Conservation (phyloP, 306 rosid species). For the Nissolia schottii region DNA sequence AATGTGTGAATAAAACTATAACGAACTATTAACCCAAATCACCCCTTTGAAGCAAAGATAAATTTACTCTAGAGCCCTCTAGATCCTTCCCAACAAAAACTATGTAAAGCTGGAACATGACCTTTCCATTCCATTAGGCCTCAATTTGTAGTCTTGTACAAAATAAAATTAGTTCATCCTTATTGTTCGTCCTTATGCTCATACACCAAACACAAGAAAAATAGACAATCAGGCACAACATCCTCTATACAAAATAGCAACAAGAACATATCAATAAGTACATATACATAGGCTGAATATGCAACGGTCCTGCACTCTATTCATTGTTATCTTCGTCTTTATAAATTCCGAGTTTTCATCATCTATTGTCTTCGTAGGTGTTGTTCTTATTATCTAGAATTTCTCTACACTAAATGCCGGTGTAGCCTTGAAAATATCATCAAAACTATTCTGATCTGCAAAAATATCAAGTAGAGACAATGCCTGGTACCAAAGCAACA, state of each 20-base stretch:
- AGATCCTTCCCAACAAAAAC: background rate
- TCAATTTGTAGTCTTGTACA: slow-evolving; percentile 13
- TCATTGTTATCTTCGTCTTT: background rate
- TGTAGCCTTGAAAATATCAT: slow-evolving; percentile 33
- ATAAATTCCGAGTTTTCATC: slow-evolving; percentile 4
- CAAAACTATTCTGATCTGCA: slow-evolving; percentile 54
- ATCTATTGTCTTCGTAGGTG: background rate
- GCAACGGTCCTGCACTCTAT: slow-evolving; percentile 11
- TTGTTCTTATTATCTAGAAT: slow-evolving; percentile 9
- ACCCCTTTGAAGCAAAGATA: background rate
- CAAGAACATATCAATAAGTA: background rate
- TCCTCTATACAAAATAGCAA: slow-evolving; percentile 32
- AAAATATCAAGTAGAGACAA: slow-evolving; percentile 82
- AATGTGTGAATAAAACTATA: background rate
- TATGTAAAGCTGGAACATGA: background rate
- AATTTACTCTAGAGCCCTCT: background rate
- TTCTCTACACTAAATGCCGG: slow-evolving; percentile 29
- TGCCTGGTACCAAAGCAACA: slow-evolving; percentile 46
- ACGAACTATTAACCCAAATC: background rate
- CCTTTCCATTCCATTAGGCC: background rate
- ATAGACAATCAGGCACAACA: slow-evolving; percentile 24
- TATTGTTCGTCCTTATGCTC: slow-evolving; percentile 17
- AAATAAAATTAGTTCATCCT: background rate
- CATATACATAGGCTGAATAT: slow-evolving; percentile 17
- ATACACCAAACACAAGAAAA: slow-evolving; percentile 14